Evolutionary conservation across 2,329 filamentous ascomycete genomes (phyloP).

Genomic region (Bipolaris oryzae): DNA sequence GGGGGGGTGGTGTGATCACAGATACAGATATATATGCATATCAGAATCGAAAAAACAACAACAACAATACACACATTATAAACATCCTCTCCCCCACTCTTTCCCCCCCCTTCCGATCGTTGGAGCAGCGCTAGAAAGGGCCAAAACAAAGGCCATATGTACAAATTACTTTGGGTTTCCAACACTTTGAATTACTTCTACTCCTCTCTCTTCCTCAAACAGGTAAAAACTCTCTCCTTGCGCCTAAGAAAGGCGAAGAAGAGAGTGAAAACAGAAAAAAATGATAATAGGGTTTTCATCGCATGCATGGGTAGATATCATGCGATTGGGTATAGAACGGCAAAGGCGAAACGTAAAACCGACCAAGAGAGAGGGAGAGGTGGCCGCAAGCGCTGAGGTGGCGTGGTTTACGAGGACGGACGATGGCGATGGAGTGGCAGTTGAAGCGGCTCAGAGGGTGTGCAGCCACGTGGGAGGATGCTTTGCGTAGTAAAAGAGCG

Average conservation of each 20-base stretch:
- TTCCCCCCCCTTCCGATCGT: background rate
- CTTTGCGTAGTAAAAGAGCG: slow-evolving; percentile 23
- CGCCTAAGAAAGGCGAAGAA: background rate
- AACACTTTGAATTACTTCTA: background rate
- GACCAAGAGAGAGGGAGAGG: slow-evolving; percentile 8
- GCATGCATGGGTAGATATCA: background rate
- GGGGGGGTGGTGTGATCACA: slow-evolving; percentile 11
- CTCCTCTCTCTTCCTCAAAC: too few species aligned
- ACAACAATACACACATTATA: slow-evolving; percentile 3
- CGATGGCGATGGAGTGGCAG: background rate
- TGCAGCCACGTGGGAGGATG: slow-evolving; percentile 7
- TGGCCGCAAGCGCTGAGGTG: slow-evolving; percentile 14
- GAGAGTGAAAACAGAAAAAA: slow-evolving; percentile 7
- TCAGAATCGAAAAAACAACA: slow-evolving; percentile 11
- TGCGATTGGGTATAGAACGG: slow-evolving; percentile 36
- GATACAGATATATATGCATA: slow-evolving; percentile 17
- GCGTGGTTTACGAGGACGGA: slow-evolving; percentile 8
- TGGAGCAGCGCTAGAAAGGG: background rate
- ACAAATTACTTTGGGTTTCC: slow-evolving; percentile 17
- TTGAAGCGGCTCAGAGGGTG: slow-evolving; percentile 14
- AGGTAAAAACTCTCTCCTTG: too few species aligned
- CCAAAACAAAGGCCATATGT: slow-evolving; percentile 18
- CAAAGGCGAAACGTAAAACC: slow-evolving; percentile 14
- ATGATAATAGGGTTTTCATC: slow-evolving; percentile 14
- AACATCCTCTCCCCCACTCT: background rate